These are phyloP conservation scores for Pestalotiopsis sp. DNA, from an alignment of 2,329 filamentous ascomycete species.

Conservation along the genomic window DNA sequence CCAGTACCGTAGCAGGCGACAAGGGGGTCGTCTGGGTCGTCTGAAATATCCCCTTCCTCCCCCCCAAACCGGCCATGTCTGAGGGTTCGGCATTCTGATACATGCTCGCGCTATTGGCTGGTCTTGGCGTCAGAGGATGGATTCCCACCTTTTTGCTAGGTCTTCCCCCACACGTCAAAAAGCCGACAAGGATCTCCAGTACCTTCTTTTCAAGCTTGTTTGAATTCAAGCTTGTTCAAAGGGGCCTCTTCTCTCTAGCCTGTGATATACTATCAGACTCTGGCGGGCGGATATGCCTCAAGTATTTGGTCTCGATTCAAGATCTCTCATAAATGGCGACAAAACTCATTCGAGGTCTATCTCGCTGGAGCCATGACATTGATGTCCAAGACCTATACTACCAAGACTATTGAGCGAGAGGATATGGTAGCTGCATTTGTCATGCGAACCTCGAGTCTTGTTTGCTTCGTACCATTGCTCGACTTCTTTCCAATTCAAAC, in stretches of 20 bases:
- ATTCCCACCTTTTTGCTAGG: not conserved
- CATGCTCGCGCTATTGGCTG: not conserved
- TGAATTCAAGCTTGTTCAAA: not conserved
- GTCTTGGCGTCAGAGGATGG: constrained; percentile 6
- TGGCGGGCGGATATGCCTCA: too few relatives aligned
- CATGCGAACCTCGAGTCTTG: too few relatives aligned
- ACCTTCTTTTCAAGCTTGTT: constrained; percentile 5
- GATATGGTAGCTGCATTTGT: too few relatives aligned
- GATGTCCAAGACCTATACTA: too few relatives aligned
- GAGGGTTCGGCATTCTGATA: constrained; percentile 8
- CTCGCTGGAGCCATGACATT: too few relatives aligned
- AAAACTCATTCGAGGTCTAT: too few relatives aligned
- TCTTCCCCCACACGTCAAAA: constrained; percentile 3
- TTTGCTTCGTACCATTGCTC: not conserved
- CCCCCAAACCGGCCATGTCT: not conserved
- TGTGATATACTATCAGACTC: too few relatives aligned
- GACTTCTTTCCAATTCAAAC: not conserved
- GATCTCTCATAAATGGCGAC: too few relatives aligned
- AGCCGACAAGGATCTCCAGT: not conserved
- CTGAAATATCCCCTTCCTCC: not conserved
- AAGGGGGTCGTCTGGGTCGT: not conserved
- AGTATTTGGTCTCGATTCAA: too few relatives aligned
- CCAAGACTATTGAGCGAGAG: too few relatives aligned
- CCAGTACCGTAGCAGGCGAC: not conserved
- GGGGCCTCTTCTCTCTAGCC: not conserved